Percentiles rank a stretch among this genome's conserved stretches.
These are phyloP conservation scores for Willaertia magna DNA, from an alignment of 208 protist species.

Conservation along the genomic window DNA sequence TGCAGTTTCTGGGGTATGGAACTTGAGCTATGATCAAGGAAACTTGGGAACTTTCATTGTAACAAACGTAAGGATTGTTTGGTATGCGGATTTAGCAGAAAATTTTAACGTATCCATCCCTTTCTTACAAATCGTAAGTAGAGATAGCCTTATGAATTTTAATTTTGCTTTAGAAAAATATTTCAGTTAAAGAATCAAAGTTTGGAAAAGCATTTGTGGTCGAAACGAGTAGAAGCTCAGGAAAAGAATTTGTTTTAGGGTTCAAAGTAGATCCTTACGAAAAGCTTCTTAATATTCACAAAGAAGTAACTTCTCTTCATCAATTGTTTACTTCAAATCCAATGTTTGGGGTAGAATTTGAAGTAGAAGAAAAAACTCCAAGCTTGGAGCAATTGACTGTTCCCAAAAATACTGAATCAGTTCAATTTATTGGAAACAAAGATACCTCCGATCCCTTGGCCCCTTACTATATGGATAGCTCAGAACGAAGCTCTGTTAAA, in stretches of 20 bases:
- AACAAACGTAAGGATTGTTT: slow-evolving; percentile 86
- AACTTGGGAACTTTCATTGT: slow-evolving; percentile 74
- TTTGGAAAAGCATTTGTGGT: slow-evolving; percentile 64
- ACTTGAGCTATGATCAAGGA: slow-evolving; percentile 71
- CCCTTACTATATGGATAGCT: slow-evolving; percentile 73
- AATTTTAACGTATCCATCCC: slow-evolving; percentile 89
- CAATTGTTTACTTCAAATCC: slow-evolving; percentile 54
- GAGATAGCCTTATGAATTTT: background rate
- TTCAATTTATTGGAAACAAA: slow-evolving; percentile 53
- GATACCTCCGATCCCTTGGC: slow-evolving; percentile 62
- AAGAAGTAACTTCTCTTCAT: slow-evolving; percentile 61
- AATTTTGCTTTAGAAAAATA: slow-evolving; percentile 16
- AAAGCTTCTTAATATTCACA: slow-evolving; percentile 50
- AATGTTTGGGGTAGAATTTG: slow-evolving; percentile 57
- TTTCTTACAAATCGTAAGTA: slow-evolving; percentile 66
- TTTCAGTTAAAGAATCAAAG: slow-evolving; percentile 55
- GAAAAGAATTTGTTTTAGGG: slow-evolving; percentile 55
- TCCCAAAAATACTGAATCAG: slow-evolving; percentile 33
- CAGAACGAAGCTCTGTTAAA: slow-evolving; percentile 52
- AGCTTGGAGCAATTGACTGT: slow-evolving; percentile 18
- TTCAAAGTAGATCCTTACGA: slow-evolving; percentile 63
- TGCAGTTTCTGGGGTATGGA: slow-evolving; percentile 62
- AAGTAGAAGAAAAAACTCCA: slow-evolving; percentile 25
- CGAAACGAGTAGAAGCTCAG: slow-evolving; percentile 47
- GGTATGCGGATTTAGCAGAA: slow-evolving; percentile 60